A percentile compares a stretch with the other conserved stretches of the same genome.
phyloP scores from a whole-genome alignment of 2,329 filamentous ascomycete species.

The Tetracladium maxilliforme region DNA sequence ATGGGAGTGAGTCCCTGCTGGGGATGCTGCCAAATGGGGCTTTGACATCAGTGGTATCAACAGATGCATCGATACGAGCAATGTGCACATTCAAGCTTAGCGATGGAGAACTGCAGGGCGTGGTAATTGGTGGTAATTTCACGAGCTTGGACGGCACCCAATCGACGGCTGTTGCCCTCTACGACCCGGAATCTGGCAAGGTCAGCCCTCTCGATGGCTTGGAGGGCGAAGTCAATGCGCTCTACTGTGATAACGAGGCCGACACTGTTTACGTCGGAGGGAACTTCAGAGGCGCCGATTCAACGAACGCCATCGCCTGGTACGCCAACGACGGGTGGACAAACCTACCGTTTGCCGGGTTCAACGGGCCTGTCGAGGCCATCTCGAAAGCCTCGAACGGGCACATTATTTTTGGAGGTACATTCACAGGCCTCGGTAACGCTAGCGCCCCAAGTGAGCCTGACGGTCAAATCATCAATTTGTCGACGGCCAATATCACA shows the following conservation, averaged over 20 bases:
- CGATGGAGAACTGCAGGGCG: slow-evolving; percentile 52
- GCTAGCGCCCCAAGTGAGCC: slow-evolving; percentile 50
- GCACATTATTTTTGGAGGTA: slow-evolving; percentile 83
- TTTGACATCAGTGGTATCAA: slow-evolving; percentile 57
- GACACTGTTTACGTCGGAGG: slow-evolving; percentile 86
- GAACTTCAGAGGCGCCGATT: slow-evolving; percentile 64
- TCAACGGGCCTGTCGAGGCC: slow-evolving; percentile 82
- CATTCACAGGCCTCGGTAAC: slow-evolving; percentile 80
- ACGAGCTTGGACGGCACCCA: slow-evolving; percentile 69
- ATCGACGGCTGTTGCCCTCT: slow-evolving; percentile 67
- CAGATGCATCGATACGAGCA: slow-evolving; percentile 72
- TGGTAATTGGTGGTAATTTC: slow-evolving; percentile 89
- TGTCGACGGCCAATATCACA: slow-evolving; percentile 63
- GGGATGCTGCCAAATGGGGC: slow-evolving; percentile 74
- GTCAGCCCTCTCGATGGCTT: slow-evolving; percentile 69
- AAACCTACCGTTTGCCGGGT: slow-evolving; percentile 78
- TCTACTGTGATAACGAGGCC: slow-evolving; percentile 67
- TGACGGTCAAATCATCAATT: slow-evolving; percentile 69
- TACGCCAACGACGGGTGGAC: slow-evolving; percentile 52
- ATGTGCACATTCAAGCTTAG: slow-evolving; percentile 69
- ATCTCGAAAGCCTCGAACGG: slow-evolving; percentile 70
- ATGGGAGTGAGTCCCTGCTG: slow-evolving; percentile 72
- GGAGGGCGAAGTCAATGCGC: slow-evolving; percentile 64
- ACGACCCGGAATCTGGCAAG: slow-evolving; percentile 56
- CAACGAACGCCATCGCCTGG: slow-evolving; percentile 85